Conservation (phyloP, 1,284 basidiomycete species). For the Boletellus deceptivus region DNA sequence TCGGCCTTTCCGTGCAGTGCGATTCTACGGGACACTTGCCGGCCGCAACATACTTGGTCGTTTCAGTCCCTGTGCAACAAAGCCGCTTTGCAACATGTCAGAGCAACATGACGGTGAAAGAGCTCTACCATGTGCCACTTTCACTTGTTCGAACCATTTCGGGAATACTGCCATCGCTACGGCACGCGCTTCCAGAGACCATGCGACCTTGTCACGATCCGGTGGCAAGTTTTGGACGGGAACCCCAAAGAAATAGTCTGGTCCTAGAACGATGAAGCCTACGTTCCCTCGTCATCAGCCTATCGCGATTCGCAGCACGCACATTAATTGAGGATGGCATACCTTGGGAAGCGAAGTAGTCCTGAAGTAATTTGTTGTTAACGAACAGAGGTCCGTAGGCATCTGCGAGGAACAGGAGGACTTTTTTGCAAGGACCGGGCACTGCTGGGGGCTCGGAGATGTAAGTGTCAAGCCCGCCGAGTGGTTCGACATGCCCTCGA, state of each 20-base stretch:
- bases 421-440: constrained; percentile 31
- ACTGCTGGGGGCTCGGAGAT: constrained; percentile 41
- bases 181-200: constrained; percentile 10
- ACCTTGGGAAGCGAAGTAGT: constrained; percentile 50
- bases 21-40: constrained; percentile 25
- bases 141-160: constrained; percentile 23
- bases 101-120: background rate
- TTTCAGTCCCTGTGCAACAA: constrained; percentile 6
- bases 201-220: constrained; percentile 11
- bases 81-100: background rate
- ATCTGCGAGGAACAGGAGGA: constrained; percentile 51
- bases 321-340: background rate
- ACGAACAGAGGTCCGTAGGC: constrained; percentile 46
- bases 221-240: constrained; percentile 8
- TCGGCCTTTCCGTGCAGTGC: too few relatives aligned
- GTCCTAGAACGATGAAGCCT: constrained; percentile 31
- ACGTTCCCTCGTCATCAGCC: background rate
- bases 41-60: constrained; percentile 36
- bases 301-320: background rate
- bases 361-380: constrained; percentile 50
- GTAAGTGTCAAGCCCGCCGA: constrained; percentile 52
- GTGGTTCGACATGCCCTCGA: constrained; percentile 39
- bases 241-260: constrained; percentile 31
- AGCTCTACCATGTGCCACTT: constrained; percentile 12
- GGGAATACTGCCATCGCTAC: constrained; percentile 20